Conservation (phyloP, 371 early-diverging fungal genomes). For the Rhizomucor pusillus region DNA sequence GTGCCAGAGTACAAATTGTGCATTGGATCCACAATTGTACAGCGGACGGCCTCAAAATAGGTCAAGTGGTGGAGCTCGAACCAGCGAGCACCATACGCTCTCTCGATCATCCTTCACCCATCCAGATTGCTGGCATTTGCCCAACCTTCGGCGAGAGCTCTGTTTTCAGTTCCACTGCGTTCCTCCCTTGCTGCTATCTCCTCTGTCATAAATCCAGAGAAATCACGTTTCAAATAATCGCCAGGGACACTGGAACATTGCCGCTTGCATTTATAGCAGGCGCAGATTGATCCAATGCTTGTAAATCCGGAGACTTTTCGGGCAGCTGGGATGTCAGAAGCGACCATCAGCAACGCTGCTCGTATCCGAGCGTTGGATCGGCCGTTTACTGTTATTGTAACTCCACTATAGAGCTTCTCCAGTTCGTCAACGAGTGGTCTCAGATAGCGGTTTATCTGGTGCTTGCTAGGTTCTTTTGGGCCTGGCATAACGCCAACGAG, state of each 20-base stretch:
- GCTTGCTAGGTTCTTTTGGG: slow-evolving; percentile 4
- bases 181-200: not conserved
- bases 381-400: not conserved
- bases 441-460: slow-evolving; percentile 13
- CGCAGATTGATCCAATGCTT: not conserved
- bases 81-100: not conserved
- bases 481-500: slow-evolving; percentile 10
- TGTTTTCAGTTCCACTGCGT: not conserved
- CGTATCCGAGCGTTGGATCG: not conserved
- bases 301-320: not conserved
- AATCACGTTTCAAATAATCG: not conserved
- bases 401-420: slow-evolving; percentile 4
- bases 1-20: not conserved
- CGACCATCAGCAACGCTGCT: slow-evolving; percentile 1
- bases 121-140: not conserved
- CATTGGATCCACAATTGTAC: not conserved
- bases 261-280: slow-evolving; percentile 2
- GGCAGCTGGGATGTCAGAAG: not conserved
- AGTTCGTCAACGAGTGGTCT: slow-evolving; percentile 12
- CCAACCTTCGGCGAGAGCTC: not conserved
- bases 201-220: not conserved
- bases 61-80: not conserved
- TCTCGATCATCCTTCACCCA: not conserved
- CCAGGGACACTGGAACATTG: not conserved
- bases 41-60: not conserved